Percentiles rank a stretch among this genome's conserved stretches.
Conservation (phyloP, 176 grass and related monocot species). For the sorghum (Sorghum bicolor) region Sorghum_bicolor_NCBIv3 NC_012878.2:50537001-50537500, state of each 20-base stretch:
- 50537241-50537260: neutral
- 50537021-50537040: neutral
- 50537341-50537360: neutral
- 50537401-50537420: too few species aligned
- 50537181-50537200: slow-evolving; percentile 87
- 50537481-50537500: too few species aligned
- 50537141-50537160: slow-evolving; percentile 81
- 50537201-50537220: slow-evolving; percentile 91
- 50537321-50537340: neutral
- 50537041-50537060: slow-evolving; percentile 7
- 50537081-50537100: slow-evolving; percentile 45
- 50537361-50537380: neutral
- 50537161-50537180: slow-evolving; percentile 90
- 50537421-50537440: too few species aligned
- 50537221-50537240: slow-evolving; percentile 82
- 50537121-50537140: slow-evolving; percentile 61
- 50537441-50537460: too few species aligned
- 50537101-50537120: slow-evolving; percentile 29
- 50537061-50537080: slow-evolving; percentile 43
- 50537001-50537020: neutral
- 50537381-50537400: neutral
- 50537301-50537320: neutral
- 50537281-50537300: neutral
- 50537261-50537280: neutral
- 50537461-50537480: too few species aligned